Base-by-base conservation (phyloP, 306 rosid genomes). In the Potentilla sterilis region DNA sequence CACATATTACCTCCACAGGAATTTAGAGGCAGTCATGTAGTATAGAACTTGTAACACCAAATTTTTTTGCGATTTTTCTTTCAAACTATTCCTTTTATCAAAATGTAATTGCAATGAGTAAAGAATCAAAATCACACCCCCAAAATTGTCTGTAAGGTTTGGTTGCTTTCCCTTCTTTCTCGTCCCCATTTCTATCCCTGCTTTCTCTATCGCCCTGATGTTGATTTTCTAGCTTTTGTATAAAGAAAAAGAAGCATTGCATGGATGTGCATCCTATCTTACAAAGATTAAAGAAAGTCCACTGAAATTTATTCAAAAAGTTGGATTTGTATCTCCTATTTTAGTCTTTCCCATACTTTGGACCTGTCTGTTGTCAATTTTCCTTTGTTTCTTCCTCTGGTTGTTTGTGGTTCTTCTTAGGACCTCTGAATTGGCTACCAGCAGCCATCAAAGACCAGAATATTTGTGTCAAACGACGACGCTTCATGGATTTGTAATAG, bases 21-120 rank as follows among this genome's bases (percentile, higher is more conserved):
- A 75, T 83, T 75, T 76, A 75, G 85, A 75, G 78, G 86, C 84
- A 55, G 76, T 82, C 66, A 14, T 78, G 80, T 78, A 81, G 78
- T 79, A 70, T 80, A 52, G 81, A 79, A 47, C 47, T 77, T 87
- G 90, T 85, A 85, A 74, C 81, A 61, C 52, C 72, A 80, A 59
- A 41, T 62, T 12, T 79, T 80, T 16, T 10, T 35, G 51, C 72
- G 57, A 75, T 68, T 78, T 66, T 75, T 80, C 79, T 81, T 83
- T 81, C 71, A 76, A 79, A 76, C 84, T 73, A 69, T 79, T 78
- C 72, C 52, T 86, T 81, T 66, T 55, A 85, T 85, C 77, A 55
- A 75, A 75, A 77, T 80, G 86, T 86, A 88, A 76, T 78, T 79
- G 80, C 69, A 77, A 43, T 41, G 75, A 74, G 38, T 74, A 70